Conservation (phyloP, 2,329 filamentous ascomycete genomes). For the Colletotrichum sp. region DNA sequence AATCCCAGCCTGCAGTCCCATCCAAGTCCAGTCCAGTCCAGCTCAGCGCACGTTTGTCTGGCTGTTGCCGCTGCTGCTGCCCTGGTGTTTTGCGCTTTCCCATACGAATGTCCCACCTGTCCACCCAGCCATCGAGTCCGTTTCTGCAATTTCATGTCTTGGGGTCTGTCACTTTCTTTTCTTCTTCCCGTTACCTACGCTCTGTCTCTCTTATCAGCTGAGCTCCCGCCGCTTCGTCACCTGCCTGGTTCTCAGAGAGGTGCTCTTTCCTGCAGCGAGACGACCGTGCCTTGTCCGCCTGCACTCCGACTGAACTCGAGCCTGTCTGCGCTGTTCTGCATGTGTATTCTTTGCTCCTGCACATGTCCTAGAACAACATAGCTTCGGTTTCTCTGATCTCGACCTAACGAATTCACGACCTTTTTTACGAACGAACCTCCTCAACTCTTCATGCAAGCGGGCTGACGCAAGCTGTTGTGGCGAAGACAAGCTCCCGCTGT, state of each 20-base stretch:
- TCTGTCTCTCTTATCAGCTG: slow-evolving; percentile 6
- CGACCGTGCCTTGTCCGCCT: not conserved
- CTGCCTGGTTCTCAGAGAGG: not conserved
- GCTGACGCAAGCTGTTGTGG: slow-evolving; percentile 18
- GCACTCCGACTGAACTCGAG: not conserved
- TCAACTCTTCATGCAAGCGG: not conserved
- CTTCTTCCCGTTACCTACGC: not conserved
- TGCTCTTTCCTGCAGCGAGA: not conserved
- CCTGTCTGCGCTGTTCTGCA: not conserved
- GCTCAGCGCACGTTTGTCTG: not conserved
- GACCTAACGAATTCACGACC: not conserved
- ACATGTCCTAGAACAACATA: not conserved
- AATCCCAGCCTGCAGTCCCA: not conserved
- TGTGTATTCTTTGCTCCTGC: not conserved
- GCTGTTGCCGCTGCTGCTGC: not conserved
- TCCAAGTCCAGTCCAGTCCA: not conserved
- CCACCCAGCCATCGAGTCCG: not conserved
- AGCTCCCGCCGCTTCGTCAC: not conserved
- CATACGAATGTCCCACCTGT: not conserved
- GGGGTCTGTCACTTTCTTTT: not conserved
- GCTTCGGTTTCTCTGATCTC: not conserved
- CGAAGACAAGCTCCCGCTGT: slow-evolving; percentile 3
- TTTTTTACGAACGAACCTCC: not conserved
- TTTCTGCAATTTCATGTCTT: not conserved
- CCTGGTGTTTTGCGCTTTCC: not conserved